These are phyloP conservation scores for Ganoderma multipileum DNA, from an alignment of 1,284 basidiomycete species.

Conservation along the genomic window DNA sequence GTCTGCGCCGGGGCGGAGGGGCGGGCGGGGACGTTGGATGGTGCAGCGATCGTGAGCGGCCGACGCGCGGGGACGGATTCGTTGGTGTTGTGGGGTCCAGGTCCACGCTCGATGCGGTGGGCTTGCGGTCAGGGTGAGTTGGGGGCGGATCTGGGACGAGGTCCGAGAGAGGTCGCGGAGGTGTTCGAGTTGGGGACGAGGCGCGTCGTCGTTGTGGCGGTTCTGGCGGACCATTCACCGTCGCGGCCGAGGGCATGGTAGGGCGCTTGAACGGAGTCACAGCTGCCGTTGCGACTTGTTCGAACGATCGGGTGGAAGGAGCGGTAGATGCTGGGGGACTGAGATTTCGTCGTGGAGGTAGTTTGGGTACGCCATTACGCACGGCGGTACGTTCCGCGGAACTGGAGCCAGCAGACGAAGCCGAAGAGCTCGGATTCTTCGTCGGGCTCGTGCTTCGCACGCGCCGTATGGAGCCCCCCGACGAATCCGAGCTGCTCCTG, in stretches of 20 bases:
- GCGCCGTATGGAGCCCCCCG: constrained; percentile 19
- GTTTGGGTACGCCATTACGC: constrained; percentile 35
- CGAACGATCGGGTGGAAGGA: constrained; percentile 46
- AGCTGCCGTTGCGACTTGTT: constrained; percentile 50
- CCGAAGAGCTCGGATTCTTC: constrained; percentile 30
- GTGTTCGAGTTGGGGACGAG: constrained; percentile 32
- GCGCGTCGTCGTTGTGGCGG: constrained; percentile 32
- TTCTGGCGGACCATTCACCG: constrained; percentile 12
- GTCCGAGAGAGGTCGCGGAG: constrained; percentile 34
- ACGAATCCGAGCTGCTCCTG: constrained; percentile 44
- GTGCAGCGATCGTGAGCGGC: constrained; percentile 64
- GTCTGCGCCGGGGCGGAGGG: constrained; percentile 51
- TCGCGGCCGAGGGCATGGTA: constrained; percentile 8
- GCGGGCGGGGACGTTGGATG: constrained; percentile 52
- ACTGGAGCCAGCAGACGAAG: constrained; percentile 28
- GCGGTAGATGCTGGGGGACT: constrained; percentile 41
- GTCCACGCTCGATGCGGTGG: constrained; percentile 28
- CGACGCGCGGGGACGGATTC: constrained; percentile 47
- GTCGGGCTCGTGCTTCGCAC: constrained; percentile 41
- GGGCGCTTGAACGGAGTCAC: constrained; percentile 32
- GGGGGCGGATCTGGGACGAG: constrained; percentile 51
- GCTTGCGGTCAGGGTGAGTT: constrained; percentile 64
- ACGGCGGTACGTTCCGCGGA: constrained; percentile 25
- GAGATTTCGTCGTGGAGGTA: constrained; percentile 41
- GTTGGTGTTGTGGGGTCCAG: constrained; percentile 32